phyloP scores from a whole-genome alignment of 2,329 filamentous ascomycete genomes.

The Verticillium isaacii region DNA sequence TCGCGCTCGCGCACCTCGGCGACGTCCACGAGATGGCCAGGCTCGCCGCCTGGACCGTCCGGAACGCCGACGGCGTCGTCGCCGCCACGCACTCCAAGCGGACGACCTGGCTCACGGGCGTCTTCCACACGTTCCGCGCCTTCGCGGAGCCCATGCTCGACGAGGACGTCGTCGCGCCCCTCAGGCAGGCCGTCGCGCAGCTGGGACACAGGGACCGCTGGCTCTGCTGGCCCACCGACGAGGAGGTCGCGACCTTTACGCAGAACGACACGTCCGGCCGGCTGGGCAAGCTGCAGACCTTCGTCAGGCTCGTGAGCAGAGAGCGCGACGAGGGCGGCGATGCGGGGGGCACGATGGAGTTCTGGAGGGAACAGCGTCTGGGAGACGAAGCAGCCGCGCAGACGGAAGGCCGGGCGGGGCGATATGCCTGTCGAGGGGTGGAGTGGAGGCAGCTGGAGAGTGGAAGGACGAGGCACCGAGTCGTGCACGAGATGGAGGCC shows the following conservation, averaged over 20 bases:
- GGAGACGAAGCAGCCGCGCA: background rate
- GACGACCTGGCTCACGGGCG: constrained; percentile 18
- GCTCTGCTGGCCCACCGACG: constrained; percentile 33
- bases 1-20: constrained; percentile 55
- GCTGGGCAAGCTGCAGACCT: constrained; percentile 3
- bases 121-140: constrained; percentile 42
- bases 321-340: background rate
- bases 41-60: constrained; percentile 54
- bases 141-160: constrained; percentile 39
- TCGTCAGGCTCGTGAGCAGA: background rate
- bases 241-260: constrained; percentile 28
- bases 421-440: background rate
- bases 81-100: constrained; percentile 10
- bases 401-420: background rate
- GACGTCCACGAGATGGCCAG: constrained; percentile 54
- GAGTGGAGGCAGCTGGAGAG: background rate
- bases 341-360: background rate
- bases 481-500: background rate
- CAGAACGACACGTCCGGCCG: constrained; percentile 9
- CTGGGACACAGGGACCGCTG: constrained; percentile 15
- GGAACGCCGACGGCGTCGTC: constrained; percentile 30
- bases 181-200: constrained; percentile 22
- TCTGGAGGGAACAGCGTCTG: background rate
- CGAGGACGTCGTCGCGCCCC: constrained; percentile 19
- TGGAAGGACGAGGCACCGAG: background rate